Percentiles rank a stretch among this genome's conserved stretches.
Conservation (phyloP, 805 yeast genomes). For the Lipomyces oligophaga region DNA sequence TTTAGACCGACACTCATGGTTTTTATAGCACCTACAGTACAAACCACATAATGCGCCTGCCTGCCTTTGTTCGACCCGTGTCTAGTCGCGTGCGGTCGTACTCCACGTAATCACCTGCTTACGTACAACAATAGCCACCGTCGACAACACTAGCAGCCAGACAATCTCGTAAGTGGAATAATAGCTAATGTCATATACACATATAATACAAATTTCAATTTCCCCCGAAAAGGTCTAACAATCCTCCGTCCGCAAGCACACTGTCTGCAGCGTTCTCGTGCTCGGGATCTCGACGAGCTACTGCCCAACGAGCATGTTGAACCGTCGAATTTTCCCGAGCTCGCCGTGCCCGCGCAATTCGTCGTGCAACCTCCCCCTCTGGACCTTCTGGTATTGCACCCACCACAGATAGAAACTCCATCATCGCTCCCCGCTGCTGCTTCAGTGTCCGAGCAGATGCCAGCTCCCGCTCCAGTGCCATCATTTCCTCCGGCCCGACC, state of each 20-base stretch:
- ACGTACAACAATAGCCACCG: too few species aligned
- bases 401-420: slow-evolving; percentile 68
- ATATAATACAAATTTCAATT: too few species aligned
- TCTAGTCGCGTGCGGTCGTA: too few species aligned
- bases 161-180: too few species aligned
- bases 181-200: too few species aligned
- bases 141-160: too few species aligned
- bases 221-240: slow-evolving; percentile 12
- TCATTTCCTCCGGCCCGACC: slow-evolving; percentile 53
- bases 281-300: slow-evolving; percentile 16
- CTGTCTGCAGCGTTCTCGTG: slow-evolving; percentile 23
- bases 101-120: too few species aligned
- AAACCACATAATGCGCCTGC: too few species aligned
- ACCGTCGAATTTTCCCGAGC: slow-evolving; percentile 16
- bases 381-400: slow-evolving; percentile 39
- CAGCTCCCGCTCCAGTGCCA: slow-evolving; percentile 59
- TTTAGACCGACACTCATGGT: too few species aligned
- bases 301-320: slow-evolving; percentile 13
- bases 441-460: slow-evolving; percentile 63
- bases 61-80: too few species aligned
- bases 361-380: slow-evolving; percentile 24
- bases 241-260: slow-evolving; percentile 21
- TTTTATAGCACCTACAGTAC: too few species aligned
- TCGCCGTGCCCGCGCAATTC: slow-evolving; percentile 12
- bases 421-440: slow-evolving; percentile 74